Percentiles rank a stretch among this genome's conserved stretches.
Evolutionary conservation across 176 grass and related monocot genomes (phyloP).

Genomic region (Ensete glaucum): DNA sequence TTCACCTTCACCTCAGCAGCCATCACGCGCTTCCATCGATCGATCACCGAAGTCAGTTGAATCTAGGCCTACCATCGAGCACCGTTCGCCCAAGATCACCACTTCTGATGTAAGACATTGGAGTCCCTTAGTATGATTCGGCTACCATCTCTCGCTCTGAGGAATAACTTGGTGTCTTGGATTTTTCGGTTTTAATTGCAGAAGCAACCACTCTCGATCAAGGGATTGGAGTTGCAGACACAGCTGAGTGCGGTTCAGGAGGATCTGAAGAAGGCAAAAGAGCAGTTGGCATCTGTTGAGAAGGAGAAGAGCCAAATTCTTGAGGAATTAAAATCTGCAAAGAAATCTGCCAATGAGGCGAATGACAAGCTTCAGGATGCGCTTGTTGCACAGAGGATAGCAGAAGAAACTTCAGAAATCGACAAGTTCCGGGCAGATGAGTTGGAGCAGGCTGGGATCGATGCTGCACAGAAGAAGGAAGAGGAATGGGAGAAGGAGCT

Average conservation of each 20-base stretch:
- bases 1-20: constrained; percentile 53
- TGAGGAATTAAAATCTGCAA: constrained; percentile 38
- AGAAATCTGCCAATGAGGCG: constrained; percentile 30
- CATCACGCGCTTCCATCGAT: constrained; percentile 61
- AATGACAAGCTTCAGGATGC: constrained; percentile 46
- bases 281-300: constrained; percentile 33
- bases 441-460: constrained; percentile 48
- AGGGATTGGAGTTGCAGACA: constrained; percentile 46
- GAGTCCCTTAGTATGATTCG: not conserved
- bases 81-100: constrained; percentile 59
- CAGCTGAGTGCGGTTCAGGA: constrained; percentile 39
- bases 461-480: constrained; percentile 31
- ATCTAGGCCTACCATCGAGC: constrained; percentile 57
- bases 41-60: constrained; percentile 63
- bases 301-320: constrained; percentile 37
- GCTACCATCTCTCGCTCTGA: not conserved
- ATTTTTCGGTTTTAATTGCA: constrained; percentile 21
- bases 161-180: not conserved
- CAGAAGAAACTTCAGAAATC: constrained; percentile 58
- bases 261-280: constrained; percentile 48
- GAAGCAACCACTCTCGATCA: constrained; percentile 32
- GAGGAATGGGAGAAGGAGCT: constrained; percentile 48
- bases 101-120: constrained; percentile 54
- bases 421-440: constrained; percentile 66
- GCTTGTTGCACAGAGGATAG: constrained; percentile 30